These are phyloP conservation scores for Ganoderma meredithae DNA, from an alignment of 1,284 basidiomycete genomes.

Conservation along the genomic window DNA sequence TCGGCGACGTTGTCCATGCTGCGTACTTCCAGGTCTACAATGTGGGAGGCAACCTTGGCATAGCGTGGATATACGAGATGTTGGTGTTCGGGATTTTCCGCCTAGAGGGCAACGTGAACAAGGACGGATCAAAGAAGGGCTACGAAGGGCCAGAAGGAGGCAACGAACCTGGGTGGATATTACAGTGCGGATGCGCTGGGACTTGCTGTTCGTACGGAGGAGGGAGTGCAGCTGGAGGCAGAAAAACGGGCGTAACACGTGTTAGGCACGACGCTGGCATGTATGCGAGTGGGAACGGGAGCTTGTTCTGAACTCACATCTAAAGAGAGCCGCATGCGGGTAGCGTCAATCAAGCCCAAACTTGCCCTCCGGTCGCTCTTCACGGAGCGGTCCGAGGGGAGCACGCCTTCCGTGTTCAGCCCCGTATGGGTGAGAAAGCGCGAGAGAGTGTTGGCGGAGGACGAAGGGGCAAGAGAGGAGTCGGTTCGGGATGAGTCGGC, in stretches of 20 bases:
- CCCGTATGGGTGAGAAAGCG: slow-evolving; percentile 33
- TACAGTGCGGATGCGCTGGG: slow-evolving; percentile 33
- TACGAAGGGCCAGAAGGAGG: slow-evolving; percentile 7
- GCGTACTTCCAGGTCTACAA: slow-evolving; percentile 35
- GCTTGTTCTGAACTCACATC: slow-evolving; percentile 42
- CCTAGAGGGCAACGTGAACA: slow-evolving; percentile 30
- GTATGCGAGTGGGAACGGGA: slow-evolving; percentile 34
- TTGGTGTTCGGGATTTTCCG: slow-evolving; percentile 33
- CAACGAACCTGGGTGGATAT: slow-evolving; percentile 37
- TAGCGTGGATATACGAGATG: slow-evolving; percentile 33
- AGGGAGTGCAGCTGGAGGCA: slow-evolving; percentile 42
- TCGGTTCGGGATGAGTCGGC: slow-evolving; percentile 35
- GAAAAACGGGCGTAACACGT: slow-evolving; percentile 44
- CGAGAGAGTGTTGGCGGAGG: slow-evolving; percentile 35
- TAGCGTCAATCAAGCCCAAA: slow-evolving; percentile 44
- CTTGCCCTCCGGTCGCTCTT: slow-evolving; percentile 36
- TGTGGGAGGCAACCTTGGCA: slow-evolving; percentile 32
- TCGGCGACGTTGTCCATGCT: slow-evolving; percentile 36
- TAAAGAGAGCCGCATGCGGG: slow-evolving; percentile 44
- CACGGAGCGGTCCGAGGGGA: slow-evolving; percentile 28
- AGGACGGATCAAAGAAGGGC: slow-evolving; percentile 24
- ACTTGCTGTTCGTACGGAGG: slow-evolving; percentile 42
- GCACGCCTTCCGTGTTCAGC: slow-evolving; percentile 32
- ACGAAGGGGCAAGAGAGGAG: slow-evolving; percentile 38
- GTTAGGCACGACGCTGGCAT: slow-evolving; percentile 44